Evolutionary conservation across 768 basidiomycete genomes (phyloP).

Genomic region (Stropharia rugosoannulata): DNA sequence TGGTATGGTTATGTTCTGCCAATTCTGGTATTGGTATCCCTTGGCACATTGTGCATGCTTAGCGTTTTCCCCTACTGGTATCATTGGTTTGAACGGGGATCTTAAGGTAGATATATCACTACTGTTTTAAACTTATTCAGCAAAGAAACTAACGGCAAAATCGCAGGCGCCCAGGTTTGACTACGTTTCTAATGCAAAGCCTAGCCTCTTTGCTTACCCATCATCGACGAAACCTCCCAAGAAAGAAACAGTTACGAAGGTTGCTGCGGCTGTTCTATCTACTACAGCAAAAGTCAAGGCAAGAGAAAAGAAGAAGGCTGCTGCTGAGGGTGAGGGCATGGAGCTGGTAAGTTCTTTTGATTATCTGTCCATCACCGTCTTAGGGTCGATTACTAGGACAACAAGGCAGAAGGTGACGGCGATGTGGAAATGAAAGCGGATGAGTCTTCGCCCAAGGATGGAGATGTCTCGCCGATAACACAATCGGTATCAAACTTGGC

Average conservation of each 20-base stretch:
- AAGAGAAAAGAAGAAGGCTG: constrained; percentile 89
- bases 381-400: constrained; percentile 28
- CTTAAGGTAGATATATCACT: constrained; percentile 56
- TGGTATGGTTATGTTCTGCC: constrained; percentile 97
- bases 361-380: constrained; percentile 14
- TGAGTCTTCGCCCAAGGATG: constrained; percentile 47
- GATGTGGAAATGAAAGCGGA: constrained; percentile 81
- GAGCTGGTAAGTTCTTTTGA: constrained; percentile 60
- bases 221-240: constrained; percentile 82
- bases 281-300: constrained; percentile 98
- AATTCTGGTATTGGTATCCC: constrained; percentile 99
- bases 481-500: constrained; percentile 51
- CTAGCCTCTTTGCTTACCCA: constrained; percentile 93
- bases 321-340: constrained; percentile 77
- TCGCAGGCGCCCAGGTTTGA: constrained; percentile 91
- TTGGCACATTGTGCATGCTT: constrained; percentile 90
- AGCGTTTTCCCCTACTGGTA: constrained; percentile 93
- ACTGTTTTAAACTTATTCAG: background rate
- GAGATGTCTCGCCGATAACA: constrained; percentile 57
- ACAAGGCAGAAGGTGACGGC: constrained; percentile 43
- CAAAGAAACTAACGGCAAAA: background rate
- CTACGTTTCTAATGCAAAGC: constrained; percentile 85
- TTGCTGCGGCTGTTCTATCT: constrained; percentile 92
- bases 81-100: constrained; percentile 87
- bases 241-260: constrained; percentile 90